These are phyloP conservation scores for Lactarius sp. DNA, from an alignment of 768 basidiomycete species.

Conservation along the genomic window DNA sequence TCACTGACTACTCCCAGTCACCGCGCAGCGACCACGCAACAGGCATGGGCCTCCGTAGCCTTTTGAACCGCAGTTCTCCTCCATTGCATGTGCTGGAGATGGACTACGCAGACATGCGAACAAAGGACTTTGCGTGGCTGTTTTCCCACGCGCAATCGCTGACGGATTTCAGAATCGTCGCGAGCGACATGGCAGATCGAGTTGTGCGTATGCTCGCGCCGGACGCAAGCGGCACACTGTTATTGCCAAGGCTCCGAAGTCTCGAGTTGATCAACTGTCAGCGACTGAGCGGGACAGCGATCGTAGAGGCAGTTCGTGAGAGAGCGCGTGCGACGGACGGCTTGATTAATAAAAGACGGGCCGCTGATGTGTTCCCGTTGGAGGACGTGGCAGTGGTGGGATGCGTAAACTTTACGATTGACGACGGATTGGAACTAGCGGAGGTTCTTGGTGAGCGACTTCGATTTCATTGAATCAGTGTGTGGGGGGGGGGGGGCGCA, in stretches of 20 bases:
- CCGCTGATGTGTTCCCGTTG: constrained; percentile 25
- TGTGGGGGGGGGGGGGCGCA: neutral
- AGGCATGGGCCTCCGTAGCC: constrained; percentile 70
- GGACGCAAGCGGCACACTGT: constrained; percentile 31
- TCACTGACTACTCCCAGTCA: constrained; percentile 69
- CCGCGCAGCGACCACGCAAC: constrained; percentile 73
- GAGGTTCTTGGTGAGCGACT: constrained; percentile 28
- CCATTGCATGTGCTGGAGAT: constrained; percentile 64
- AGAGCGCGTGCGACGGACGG: constrained; percentile 43
- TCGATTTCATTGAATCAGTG: constrained; percentile 15
- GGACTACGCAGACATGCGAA: constrained; percentile 81
- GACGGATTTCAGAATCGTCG: constrained; percentile 66
- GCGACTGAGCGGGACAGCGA: constrained; percentile 51
- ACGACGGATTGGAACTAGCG: constrained; percentile 29
- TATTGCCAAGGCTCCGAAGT: constrained; percentile 50
- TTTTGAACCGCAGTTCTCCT: constrained; percentile 57
- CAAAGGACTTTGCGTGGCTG: constrained; percentile 69
- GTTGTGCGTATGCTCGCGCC: constrained; percentile 60
- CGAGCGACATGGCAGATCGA: constrained; percentile 75
- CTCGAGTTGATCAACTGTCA: constrained; percentile 60
- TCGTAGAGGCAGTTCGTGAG: constrained; percentile 48
- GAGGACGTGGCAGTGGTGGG: constrained; percentile 31
- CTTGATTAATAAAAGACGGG: constrained; percentile 20
- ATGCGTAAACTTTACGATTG: constrained; percentile 29
- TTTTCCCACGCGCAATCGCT: constrained; percentile 53